Evolutionary conservation across 78 protist species (phyloP).

Genomic region (Dictyostelium capitatum): DNA sequence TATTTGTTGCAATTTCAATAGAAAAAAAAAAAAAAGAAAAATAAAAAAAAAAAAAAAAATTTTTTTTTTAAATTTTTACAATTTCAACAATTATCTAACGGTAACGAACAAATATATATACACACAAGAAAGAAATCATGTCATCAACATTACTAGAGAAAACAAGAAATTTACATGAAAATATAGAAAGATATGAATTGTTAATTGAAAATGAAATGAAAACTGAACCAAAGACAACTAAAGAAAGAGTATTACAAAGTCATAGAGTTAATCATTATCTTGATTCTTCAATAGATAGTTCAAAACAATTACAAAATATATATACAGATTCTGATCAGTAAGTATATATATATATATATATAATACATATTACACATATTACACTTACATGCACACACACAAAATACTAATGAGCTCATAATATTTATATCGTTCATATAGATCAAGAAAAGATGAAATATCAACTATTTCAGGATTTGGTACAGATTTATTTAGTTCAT

Average conservation of each 20-base stretch:
- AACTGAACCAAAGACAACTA: conserved; percentile 30
- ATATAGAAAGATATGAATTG: conserved; percentile 69
- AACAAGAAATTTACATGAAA: conserved; percentile 80
- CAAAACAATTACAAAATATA: conserved; percentile 44
- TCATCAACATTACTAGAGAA: conserved; percentile 69
- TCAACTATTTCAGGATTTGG: conserved; percentile 56
- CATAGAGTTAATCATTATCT: conserved; percentile 79
- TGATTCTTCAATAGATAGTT: conserved; percentile 45
- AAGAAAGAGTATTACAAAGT: conserved; percentile 68
- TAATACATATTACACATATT: neutral
- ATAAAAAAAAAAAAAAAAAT: no score
- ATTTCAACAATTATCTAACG: neutral
- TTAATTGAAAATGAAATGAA: conserved; percentile 60
- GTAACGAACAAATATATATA: neutral
- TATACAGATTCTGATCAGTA: conserved; percentile 84
- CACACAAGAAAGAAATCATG: neutral
- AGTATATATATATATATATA: neutral
- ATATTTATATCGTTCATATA: neutral
- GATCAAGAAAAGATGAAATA: conserved; percentile 51
- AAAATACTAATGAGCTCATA: neutral
- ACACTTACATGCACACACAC: neutral
- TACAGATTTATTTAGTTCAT: conserved; percentile 35
- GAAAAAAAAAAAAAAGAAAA: no score
- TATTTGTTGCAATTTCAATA: no score
- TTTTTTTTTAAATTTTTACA: no score